Evolutionary conservation across 495 filamentous ascomycete genomes (phyloP).

Genomic region (Thermochaetoides thermophila): DNA sequence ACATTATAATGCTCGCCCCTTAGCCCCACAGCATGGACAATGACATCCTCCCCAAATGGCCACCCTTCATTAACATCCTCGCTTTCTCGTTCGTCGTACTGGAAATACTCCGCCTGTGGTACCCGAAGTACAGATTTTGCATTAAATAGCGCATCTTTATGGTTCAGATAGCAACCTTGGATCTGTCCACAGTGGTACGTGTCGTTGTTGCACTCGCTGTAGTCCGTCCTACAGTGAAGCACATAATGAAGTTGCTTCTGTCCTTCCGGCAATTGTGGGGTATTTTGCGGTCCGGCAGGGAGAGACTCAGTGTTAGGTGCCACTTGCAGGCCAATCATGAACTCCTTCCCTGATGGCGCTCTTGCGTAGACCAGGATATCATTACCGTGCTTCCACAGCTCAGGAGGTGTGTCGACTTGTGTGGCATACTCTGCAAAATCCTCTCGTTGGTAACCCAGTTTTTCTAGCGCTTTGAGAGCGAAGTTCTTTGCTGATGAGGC

Average conservation of each 20-base stretch:
- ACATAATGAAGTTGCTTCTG: constrained; percentile 25
- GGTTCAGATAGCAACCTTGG: constrained; percentile 21
- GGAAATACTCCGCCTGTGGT: constrained; percentile 18
- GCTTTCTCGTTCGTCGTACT: constrained; percentile 25
- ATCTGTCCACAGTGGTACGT: constrained; percentile 23
- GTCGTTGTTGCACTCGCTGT: constrained; percentile 20
- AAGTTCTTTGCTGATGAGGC: constrained; percentile 21
- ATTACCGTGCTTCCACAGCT: constrained; percentile 24
- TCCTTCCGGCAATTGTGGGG: constrained; percentile 13
- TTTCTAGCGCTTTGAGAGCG: constrained; percentile 12
- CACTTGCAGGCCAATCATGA: constrained; percentile 24
- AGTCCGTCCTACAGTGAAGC: constrained; percentile 26
- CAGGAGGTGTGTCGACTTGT: background rate
- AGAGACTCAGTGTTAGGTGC: constrained; percentile 23
- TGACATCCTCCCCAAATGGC: constrained; percentile 32
- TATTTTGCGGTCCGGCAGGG: constrained; percentile 8
- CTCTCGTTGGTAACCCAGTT: constrained; percentile 20
- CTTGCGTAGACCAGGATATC: constrained; percentile 22
- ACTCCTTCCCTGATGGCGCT: constrained; percentile 18
- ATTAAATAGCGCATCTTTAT: constrained; percentile 16
- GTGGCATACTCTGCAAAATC: constrained; percentile 23
- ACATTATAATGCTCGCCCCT: constrained; percentile 29
- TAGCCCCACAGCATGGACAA: constrained; percentile 26
- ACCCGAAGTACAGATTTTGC: constrained; percentile 14
- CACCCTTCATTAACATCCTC: constrained; percentile 13